Evolutionary conservation across 106 monocot genomes (phyloP).

Genomic region (Ottelia alismoides): DNA sequence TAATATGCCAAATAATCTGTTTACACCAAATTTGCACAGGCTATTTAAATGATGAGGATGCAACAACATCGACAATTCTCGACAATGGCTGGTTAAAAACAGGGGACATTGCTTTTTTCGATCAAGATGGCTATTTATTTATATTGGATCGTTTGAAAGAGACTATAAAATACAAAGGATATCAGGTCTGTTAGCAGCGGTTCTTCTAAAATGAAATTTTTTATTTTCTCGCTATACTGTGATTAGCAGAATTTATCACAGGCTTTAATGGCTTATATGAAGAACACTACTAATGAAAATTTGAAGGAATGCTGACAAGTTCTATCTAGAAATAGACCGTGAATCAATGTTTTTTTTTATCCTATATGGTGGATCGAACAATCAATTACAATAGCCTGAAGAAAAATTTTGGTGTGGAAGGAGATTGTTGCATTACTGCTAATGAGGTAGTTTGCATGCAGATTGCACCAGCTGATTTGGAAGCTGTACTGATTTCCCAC

Average conservation of each 20-base stretch:
- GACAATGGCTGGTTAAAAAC: slow-evolving; percentile 58
- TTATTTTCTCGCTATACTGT: neutral
- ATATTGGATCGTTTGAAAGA: slow-evolving; percentile 72
- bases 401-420: no score
- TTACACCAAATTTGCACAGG: no score
- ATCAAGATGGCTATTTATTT: slow-evolving; percentile 59
- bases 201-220: neutral
- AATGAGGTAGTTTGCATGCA: slow-evolving; percentile 19
- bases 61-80: slow-evolving; percentile 20
- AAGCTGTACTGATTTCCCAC: slow-evolving; percentile 49
- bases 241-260: neutral
- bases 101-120: slow-evolving; percentile 70
- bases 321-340: no score
- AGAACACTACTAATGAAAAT: neutral
- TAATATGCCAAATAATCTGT: no score
- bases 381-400: no score
- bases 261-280: neutral
- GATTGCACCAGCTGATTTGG: slow-evolving; percentile 79
- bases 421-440: no score
- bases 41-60: slow-evolving; percentile 49
- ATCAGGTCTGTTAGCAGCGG: slow-evolving; percentile 34
- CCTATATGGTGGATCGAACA: no score
- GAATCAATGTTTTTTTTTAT: no score
- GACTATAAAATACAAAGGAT: slow-evolving; percentile 81
- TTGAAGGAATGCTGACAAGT: neutral